These are phyloP conservation scores for Camelina neglecta DNA, from an alignment of 345 rosid genomes.

Conservation along the genomic window DNA sequence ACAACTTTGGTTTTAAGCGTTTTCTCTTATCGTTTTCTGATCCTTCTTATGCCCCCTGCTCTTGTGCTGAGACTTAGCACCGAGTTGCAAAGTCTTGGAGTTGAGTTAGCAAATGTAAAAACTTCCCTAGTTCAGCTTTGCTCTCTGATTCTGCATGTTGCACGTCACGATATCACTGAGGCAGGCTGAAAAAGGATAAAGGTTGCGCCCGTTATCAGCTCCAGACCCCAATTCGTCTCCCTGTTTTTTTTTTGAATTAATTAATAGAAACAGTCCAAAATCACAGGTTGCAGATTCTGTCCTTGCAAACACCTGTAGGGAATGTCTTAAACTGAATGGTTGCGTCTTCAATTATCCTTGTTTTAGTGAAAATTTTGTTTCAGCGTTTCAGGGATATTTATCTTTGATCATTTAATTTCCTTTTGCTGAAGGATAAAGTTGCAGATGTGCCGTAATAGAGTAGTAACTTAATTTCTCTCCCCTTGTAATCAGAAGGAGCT, in stretches of 20 bases:
- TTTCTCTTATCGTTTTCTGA: neutral
- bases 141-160: conserved; percentile 34
- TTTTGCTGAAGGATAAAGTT: conserved; percentile 1
- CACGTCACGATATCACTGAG: conserved; percentile 33
- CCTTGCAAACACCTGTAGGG: neutral
- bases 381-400: neutral
- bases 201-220: conserved; percentile 10
- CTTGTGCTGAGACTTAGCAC: conserved; percentile 28
- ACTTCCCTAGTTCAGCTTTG: conserved; percentile 34
- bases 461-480: neutral
- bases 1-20: neutral
- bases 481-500: conserved; percentile 24
- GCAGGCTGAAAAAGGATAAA: conserved; percentile 43
- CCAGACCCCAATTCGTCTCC: neutral
- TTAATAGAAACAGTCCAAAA: conserved; percentile 20
- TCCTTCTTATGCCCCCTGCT: neutral
- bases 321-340: conserved; percentile 7
- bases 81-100: conserved; percentile 41
- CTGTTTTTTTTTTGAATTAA: conserved; percentile 10
- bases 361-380: neutral
- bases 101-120: conserved; percentile 32
- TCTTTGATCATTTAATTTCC: neutral
- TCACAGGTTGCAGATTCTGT: conserved; percentile 18
- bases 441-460: neutral
- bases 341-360: conserved; percentile 7